Conservation (phyloP, 805 yeast species). For the Torulaspora quercuum region DNA sequence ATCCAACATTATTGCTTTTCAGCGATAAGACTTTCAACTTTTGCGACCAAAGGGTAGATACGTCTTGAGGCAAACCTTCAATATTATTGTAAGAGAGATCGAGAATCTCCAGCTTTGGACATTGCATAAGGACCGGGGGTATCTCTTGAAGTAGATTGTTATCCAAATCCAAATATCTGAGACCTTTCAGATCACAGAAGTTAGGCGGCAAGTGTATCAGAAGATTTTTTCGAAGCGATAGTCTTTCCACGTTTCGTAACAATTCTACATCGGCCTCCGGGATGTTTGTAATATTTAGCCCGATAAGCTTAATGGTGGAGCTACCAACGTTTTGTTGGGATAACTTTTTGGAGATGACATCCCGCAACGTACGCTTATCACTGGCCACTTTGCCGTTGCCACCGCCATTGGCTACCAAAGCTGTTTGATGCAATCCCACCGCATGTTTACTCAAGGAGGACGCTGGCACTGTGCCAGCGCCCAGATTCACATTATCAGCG, state of each 20-base stretch:
- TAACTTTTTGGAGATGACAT: slow-evolving; percentile 13
- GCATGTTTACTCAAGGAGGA: background rate
- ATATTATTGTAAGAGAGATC: slow-evolving; percentile 61
- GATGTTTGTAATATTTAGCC: slow-evolving; percentile 39
- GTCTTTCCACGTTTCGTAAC: slow-evolving; percentile 43
- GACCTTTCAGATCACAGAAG: slow-evolving; percentile 42
- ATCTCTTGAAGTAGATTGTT: slow-evolving; percentile 52
- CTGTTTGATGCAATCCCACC: background rate
- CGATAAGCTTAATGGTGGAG: slow-evolving; percentile 40
- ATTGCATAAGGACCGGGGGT: slow-evolving; percentile 44
- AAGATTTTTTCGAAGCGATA: slow-evolving; percentile 53
- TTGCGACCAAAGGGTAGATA: slow-evolving; percentile 39
- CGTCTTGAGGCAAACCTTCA: slow-evolving; percentile 44
- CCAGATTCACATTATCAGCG: background rate
- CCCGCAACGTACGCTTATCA: slow-evolving; percentile 12
- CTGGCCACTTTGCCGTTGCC: slow-evolving; percentile 1
- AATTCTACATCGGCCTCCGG: slow-evolving; percentile 40
- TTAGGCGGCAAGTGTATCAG: slow-evolving; percentile 47
- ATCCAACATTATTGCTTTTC: slow-evolving; percentile 51
- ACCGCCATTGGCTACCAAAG: slow-evolving; percentile 1
- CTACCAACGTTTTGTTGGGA: slow-evolving; percentile 19
- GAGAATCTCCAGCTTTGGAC: slow-evolving; percentile 53
- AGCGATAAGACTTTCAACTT: slow-evolving; percentile 57
- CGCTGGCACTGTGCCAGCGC: background rate
- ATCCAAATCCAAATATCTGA: slow-evolving; percentile 65